Base-by-base conservation (phyloP, 2,329 filamentous ascomycete genomes). In the Phoma sp. region DNA sequence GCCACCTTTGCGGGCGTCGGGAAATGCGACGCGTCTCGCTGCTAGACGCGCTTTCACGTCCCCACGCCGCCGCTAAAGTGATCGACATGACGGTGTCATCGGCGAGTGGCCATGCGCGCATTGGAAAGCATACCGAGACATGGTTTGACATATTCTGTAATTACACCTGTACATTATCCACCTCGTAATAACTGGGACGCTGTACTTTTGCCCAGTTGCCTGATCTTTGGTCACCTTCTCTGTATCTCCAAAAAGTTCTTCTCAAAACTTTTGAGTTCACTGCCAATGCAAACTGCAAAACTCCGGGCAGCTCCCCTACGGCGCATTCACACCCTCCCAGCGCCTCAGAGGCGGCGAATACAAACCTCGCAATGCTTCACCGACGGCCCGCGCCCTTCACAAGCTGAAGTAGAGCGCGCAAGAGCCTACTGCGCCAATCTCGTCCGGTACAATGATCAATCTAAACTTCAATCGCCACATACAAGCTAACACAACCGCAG, bases 341-440 rank as follows among this genome's bases (percentile, higher is more conserved):
- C 40, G 39, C 45, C 38, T 5, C 58, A 43, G 27, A 47, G 41
- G 51, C 61, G 70, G 46, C 56, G 56, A 35, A 64, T 71, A 29
- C 66, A 71, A 44, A 48, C 67, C 15, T 56, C 71, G 27, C 56
- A 37, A 57, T 61, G 60, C 46, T 60, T 67, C 19, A 49, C 52
- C n/a, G 61, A 64, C 43, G 47, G 64, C 7, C 55, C 65, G 4
- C 58, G 57, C 5, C 66, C 67, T 4, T 69, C 78, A n/a, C 69
- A 74, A 47, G 74, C 75, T 41, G 84, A 87, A 37, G 74, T 86
- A 37, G 72, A 81, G 61, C 78, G 81, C 43, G 84, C 86, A 10
- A 78, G 82, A 54, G 75, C 74, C 59, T 88, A 87, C 70, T 88
- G 86, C 68, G 73, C 82, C n/a, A 78, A 82, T 61, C 77, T 87